Evolutionary conservation across 1,284 basidiomycete genomes (phyloP).

Genomic region (Leccinum subrobustum): DNA sequence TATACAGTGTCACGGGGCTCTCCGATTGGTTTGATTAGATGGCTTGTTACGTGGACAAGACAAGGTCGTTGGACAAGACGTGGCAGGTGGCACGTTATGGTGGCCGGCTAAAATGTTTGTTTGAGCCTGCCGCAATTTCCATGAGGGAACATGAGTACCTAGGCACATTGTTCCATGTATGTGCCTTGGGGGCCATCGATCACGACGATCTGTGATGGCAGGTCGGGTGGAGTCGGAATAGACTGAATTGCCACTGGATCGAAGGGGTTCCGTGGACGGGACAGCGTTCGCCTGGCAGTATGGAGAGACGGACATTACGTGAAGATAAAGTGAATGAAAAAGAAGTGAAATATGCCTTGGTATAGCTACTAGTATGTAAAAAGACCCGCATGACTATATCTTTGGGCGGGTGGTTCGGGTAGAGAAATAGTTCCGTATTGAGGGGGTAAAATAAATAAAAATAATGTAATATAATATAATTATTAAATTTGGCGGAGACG

Average conservation of each 20-base stretch:
- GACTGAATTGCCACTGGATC: neutral
- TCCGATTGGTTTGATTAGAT: slow-evolving; percentile 9
- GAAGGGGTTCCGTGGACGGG: slow-evolving; percentile 13
- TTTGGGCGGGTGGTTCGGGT: neutral
- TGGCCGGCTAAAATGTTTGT: slow-evolving; percentile 5
- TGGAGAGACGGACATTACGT: slow-evolving; percentile 9
- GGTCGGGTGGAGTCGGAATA: slow-evolving; percentile 16
- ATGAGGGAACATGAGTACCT: slow-evolving; percentile 1
- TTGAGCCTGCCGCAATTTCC: neutral
- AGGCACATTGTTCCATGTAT: slow-evolving; percentile 8
- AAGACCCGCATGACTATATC: slow-evolving; percentile 8
- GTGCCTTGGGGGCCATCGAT: slow-evolving; percentile 20
- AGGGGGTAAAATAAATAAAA: slow-evolving; percentile 1
- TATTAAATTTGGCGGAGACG: slow-evolving; percentile 6
- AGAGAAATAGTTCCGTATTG: slow-evolving; percentile 10
- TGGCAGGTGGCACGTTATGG: neutral
- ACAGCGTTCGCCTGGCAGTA: neutral
- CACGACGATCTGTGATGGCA: slow-evolving; percentile 12
- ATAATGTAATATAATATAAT: neutral
- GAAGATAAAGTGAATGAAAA: slow-evolving; percentile 7
- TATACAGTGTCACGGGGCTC: slow-evolving; percentile 1
- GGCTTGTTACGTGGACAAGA: neutral
- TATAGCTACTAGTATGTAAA: neutral
- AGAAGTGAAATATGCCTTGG: slow-evolving; percentile 9
- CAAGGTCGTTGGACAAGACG: neutral